Evolutionary conservation across 1,139 yeast genomes (phyloP), one percentile per base, ranked within the genome.

Genomic region (Kodamaea suecica): DNA sequence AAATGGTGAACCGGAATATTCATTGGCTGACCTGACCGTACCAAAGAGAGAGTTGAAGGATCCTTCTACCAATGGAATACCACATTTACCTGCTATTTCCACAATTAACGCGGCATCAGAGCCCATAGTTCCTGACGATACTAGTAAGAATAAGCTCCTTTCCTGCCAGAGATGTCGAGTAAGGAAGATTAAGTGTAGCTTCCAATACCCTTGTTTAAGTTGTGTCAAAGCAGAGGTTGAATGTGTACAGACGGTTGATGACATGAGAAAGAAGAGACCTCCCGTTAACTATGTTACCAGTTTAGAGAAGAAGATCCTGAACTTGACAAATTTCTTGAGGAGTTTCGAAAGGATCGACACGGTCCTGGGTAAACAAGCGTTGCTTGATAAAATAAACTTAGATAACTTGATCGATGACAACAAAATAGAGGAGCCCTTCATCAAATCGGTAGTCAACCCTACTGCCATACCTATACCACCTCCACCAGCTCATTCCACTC

Each of bases 171-270:
- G 76, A 33, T 76, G 82, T 48, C 59, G 81, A 14, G 44, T 59
- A n/a, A 62, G 76, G 33, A 72, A 77, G 47, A 74, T 76, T 43
- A 74, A 73, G 50, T 78, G 84, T 50, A 70, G 73, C 45, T 58
- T 65, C 36, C 66, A 63, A 7, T 55, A 52, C 34, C 83, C 83
- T 0, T 78, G 84, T 45, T 57, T 66, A 16, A 65, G 65, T 33
- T 78, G 84, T 50, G 50, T 53, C 15, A 66, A 64, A 38, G 59
- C 68, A 5, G 61, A 63, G 3, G 59, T 67, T 10, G 73, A 69
- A 31, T 78, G 84, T 50, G 59, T 73, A 17, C 66, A 66, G 30
- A 65, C 71, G n/a, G 64, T 66, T 6, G 62, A 63, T 37, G 84
- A 78, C 49, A 59, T 71, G 61, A 55, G 84, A 31, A 76, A 74